Percentiles rank a stretch among this genome's conserved stretches.
These are phyloP conservation scores for Ustilago cynodontis DNA, from an alignment of 1,284 basidiomycete genomes.

Conservation along the genomic window DNA sequence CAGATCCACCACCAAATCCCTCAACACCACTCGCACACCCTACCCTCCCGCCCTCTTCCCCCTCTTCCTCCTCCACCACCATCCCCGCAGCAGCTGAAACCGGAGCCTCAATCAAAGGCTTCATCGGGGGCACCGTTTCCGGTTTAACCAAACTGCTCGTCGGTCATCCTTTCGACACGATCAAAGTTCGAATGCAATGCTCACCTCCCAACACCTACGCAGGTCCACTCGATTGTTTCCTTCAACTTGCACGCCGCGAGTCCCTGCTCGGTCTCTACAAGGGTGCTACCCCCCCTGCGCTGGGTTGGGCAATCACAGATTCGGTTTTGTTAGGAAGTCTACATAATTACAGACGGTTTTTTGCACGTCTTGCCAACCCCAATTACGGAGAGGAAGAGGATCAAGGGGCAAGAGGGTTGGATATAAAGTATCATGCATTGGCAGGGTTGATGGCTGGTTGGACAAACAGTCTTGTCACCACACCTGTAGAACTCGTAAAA, in stretches of 20 bases:
- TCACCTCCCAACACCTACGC: constrained; percentile 78
- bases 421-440: constrained; percentile 67
- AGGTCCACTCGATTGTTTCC: constrained; percentile 78
- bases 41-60: neutral
- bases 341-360: constrained; percentile 60
- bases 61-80: neutral
- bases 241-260: constrained; percentile 77
- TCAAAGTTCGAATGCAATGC: constrained; percentile 82
- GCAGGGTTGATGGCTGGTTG: constrained; percentile 81
- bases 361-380: constrained; percentile 31
- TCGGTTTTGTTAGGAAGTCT: constrained; percentile 81
- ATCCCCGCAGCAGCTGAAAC: constrained; percentile 11
- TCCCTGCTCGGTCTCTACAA: constrained; percentile 70
- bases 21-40: constrained; percentile 15
- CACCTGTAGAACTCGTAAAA: constrained; percentile 75
- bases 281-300: constrained; percentile 77
- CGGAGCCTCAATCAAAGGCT: constrained; percentile 65
- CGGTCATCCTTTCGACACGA: constrained; percentile 75
- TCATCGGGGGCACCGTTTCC: constrained; percentile 69
- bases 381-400: constrained; percentile 27
- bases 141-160: constrained; percentile 71
- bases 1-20: constrained; percentile 37
- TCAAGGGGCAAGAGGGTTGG: constrained; percentile 41
- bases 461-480: constrained; percentile 78
- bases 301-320: constrained; percentile 83